Base-by-base conservation (phyloP, 306 rosid genomes). In the Rosa persica region DNA sequence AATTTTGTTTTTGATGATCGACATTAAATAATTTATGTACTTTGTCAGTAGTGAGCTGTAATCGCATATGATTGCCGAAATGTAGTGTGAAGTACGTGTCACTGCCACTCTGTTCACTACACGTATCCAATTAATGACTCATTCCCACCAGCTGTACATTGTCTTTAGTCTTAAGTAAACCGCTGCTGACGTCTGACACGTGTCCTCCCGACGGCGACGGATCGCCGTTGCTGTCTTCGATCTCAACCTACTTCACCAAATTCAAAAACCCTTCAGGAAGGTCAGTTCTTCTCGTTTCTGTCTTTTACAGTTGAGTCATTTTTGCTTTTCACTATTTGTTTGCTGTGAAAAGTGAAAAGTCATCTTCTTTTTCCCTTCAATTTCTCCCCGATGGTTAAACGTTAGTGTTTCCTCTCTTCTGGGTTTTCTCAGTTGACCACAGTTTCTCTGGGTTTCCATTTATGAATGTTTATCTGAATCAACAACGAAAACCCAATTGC, bases 151-250 rank as follows among this genome's bases (percentile, higher is more conserved):
- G 66, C 66, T 58, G 65, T 25, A 25, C 66, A 10, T 25, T 61
- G 40, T 12, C 20, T 25, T 62, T 43, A 16, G 8, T 64, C 68
- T 38, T 12, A 64, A 64, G 68, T 34, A 27, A 38, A 30, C 40
- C 68, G 43, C n/a, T 64, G 42, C 68, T 43, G 68, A 64, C 68
- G 19, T 62, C 42, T 30, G 68, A 15, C 68, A 62, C 68, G 43
- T 64, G 68, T 2, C 19, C 5, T 62, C 2, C 68, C 68, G 46
- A 65, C 70, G 46, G 12, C 46, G 70, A 65, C 67, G 67, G 38
- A 17, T 30, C 36, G 3, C 38, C 66, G 66, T 25, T 2, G 6
- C 13, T 23, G 36, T 8, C 65, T 2, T 15, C 20, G 6, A 3
- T 58, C 66, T 58, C 66, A 22, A 23, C 38, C 0, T 2, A 9